Conservation (phyloP, 345 rosid species). For the Cardiospermum halicacabum region DNA sequence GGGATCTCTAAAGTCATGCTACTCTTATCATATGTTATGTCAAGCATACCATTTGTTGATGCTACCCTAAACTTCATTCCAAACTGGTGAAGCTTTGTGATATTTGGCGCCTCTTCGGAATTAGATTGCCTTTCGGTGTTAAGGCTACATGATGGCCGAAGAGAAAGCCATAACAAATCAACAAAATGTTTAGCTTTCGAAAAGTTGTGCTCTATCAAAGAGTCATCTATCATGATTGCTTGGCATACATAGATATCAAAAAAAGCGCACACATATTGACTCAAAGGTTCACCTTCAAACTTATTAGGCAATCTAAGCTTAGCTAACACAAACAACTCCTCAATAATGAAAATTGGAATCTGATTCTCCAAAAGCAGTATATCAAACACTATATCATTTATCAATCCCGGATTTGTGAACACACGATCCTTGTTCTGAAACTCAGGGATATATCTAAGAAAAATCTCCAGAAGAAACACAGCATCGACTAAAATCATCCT, state of each 20-base stretch:
- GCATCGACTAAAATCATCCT: too few species aligned
- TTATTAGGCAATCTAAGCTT: too few species aligned
- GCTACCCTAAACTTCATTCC: constrained; percentile 6
- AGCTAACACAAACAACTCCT: neutral
- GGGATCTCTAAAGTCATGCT: constrained; percentile 20
- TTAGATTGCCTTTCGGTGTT: too few species aligned
- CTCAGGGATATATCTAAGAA: neutral
- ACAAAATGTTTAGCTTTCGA: constrained; percentile 2
- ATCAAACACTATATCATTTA: constrained; percentile 3
- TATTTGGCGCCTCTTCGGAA: too few species aligned
- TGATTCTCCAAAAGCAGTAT: too few species aligned
- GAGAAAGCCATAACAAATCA: constrained; percentile 7
- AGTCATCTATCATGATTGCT: neutral
- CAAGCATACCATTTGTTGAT: neutral
- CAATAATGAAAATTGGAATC: too few species aligned
- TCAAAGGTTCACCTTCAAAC: too few species aligned
- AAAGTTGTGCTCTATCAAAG: neutral
- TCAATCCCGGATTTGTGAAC: too few species aligned
- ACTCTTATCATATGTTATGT: constrained; percentile 14
- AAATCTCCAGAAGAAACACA: constrained; percentile 9
- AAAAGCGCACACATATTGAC: too few species aligned
- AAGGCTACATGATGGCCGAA: neutral
- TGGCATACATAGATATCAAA: too few species aligned
- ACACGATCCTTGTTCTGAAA: too few species aligned
- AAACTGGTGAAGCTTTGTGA: constrained; percentile 13